A percentile compares a stretch with the other conserved stretches of the same genome.
Evolutionary conservation across 805 yeast genomes (phyloP).

Genomic region (Clavispora fructus): DNA sequence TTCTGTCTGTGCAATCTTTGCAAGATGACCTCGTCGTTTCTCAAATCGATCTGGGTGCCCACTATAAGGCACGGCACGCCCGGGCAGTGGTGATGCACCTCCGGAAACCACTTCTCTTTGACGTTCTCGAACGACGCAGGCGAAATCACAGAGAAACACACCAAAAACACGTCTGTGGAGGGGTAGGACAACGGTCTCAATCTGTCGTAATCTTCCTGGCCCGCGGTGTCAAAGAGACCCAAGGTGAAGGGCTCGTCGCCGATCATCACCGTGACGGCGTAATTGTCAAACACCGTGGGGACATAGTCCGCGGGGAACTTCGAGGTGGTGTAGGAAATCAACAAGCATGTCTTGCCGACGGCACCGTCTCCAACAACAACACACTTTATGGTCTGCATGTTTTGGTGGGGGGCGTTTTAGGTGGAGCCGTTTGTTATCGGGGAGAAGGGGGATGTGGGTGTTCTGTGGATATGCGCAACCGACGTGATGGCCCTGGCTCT

Average conservation of each 20-base stretch:
- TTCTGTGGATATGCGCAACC: not conserved
- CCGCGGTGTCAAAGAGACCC: constrained; percentile 98
- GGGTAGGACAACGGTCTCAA: constrained; percentile 95
- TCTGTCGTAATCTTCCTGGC: constrained; percentile 98
- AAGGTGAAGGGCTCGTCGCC: constrained; percentile 98
- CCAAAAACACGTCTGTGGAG: constrained; percentile 92
- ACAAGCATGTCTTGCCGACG: constrained; percentile 93
- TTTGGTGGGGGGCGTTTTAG: not conserved
- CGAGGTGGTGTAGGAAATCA: constrained; percentile 93
- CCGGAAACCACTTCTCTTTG: constrained; percentile 98
- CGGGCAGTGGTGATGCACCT: constrained; percentile 94
- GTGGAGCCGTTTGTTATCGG: not conserved
- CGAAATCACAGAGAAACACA: constrained; percentile 93
- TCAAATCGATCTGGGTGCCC: constrained; percentile 93
- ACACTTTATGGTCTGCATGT: constrained; percentile 72
- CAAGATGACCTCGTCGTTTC: constrained; percentile 87
- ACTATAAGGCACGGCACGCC: constrained; percentile 96
- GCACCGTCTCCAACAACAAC: constrained; percentile 99
- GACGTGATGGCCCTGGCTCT: not conserved
- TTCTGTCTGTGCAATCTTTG: constrained; percentile 89
- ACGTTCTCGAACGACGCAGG: constrained; percentile 98
- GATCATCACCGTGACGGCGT: constrained; percentile 90
- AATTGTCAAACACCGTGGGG: constrained; percentile 96
- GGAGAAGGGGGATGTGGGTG: not conserved
- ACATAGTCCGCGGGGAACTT: constrained; percentile 98